These are phyloP conservation scores for Cadophora sp. DNA, from an alignment of 2,329 filamentous ascomycete genomes.

Conservation along the genomic window DNA sequence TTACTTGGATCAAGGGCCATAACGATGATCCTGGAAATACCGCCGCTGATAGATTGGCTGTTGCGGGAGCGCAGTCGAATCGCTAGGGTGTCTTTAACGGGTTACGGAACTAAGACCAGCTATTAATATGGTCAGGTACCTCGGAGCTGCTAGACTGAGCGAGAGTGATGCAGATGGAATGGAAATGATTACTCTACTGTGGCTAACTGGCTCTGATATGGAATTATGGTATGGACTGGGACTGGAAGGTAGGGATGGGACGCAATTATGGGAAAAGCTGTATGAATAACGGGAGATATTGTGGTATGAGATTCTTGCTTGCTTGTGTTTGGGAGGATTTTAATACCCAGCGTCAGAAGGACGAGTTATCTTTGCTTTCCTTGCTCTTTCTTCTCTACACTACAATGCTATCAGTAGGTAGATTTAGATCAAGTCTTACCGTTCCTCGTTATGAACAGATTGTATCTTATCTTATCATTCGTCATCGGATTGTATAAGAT, in stretches of 20 bases:
- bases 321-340: slow-evolving; percentile 20
- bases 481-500: too few relatives aligned
- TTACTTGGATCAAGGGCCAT: slow-evolving; percentile 93
- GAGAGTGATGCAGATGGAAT: background rate
- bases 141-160: background rate
- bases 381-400: background rate
- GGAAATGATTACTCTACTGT: background rate
- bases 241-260: background rate
- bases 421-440: background rate
- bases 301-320: background rate
- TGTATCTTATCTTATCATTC: background rate
- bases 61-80: slow-evolving; percentile 59
- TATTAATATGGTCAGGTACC: background rate
- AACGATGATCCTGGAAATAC: slow-evolving; percentile 74
- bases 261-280: background rate
- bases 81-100: background rate
- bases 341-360: slow-evolving; percentile 25
- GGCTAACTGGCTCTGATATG: background rate
- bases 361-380: slow-evolving; percentile 12
- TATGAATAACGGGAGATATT: slow-evolving; percentile 5
- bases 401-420: background rate
- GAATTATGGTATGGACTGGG: background rate
- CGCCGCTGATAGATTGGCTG: slow-evolving; percentile 80
- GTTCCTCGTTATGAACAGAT: background rate
- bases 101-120: background rate